Evolutionary conservation across 208 protist species (phyloP), one percentile per base, ranked within the genome.

Genomic region (Trypanosoma lewisi): DNA sequence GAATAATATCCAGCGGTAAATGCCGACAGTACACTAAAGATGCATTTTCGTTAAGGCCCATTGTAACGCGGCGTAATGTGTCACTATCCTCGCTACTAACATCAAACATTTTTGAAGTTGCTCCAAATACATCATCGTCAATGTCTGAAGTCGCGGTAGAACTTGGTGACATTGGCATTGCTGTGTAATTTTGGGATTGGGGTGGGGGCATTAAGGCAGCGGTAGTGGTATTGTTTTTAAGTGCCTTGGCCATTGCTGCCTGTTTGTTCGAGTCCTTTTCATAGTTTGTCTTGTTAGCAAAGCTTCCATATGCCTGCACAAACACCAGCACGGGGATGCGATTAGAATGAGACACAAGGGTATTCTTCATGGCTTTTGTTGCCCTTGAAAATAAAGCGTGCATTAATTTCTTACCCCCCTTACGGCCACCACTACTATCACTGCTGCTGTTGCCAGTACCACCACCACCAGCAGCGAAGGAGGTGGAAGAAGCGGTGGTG

Each of bases 351-450:
- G 49, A 54, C 16, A 52, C 59, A n/a, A 79, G 58, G 54, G 63
- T 77, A 28, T 73, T 73, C 57, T 81, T 85, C 25, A 92, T 75
- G n/a, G 73, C 82, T 53, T 84, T 87, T 9, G 77, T 74, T n/a
- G 80, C 82, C 63, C 83, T 89, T 19, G 77, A 70, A 31, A 92
- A 75, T 50, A 92, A 77, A 6, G 60, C 54, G 2, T 70, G 70
- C 57, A 73, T 73, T 31, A 59, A 28, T 0, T 50, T 58, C 19
- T 66, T 73, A 16, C 59, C 31, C 23, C 30, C n/a, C n/a, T n/a
- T n/a, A n/a, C n/a, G n/a, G n/a, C n/a, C n/a, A n/a, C n/a, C n/a
- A n/a, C n/a, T n/a, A n/a, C n/a, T 39, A 9, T 36, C 37, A 19
- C 25, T 58, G 27, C 78, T 36, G 12, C 75, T 70, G 9, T 60